A percentile compares a stretch with the other conserved stretches of the same genome.
Conservation (phyloP, 805 yeast species). For the Blastobotrys chiropterorum region DNA sequence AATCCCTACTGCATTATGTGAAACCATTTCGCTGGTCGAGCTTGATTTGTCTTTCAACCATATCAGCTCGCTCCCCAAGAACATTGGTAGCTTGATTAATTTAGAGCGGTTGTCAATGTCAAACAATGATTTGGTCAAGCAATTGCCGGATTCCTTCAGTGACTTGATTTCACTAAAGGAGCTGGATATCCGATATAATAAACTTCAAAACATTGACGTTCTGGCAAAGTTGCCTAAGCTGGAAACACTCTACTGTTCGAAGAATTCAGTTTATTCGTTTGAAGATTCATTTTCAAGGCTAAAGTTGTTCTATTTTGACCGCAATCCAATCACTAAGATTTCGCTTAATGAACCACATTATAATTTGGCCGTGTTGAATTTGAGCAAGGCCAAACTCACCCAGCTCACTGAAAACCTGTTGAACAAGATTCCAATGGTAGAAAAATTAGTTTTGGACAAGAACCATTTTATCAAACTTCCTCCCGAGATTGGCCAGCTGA, state of each 20-base stretch:
- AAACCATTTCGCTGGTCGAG: slow-evolving; percentile 51
- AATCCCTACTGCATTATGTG: slow-evolving; percentile 55
- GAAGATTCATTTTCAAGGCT: slow-evolving; percentile 56
- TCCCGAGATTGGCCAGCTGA: slow-evolving; percentile 52
- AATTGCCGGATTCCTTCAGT: slow-evolving; percentile 48
- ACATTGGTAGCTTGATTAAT: slow-evolving; percentile 51
- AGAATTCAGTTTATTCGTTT: slow-evolving; percentile 68
- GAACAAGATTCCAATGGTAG: slow-evolving; percentile 55
- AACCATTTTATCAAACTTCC: slow-evolving; percentile 80
- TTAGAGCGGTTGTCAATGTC: slow-evolving; percentile 67
- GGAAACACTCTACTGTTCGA: slow-evolving; percentile 67
- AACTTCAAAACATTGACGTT: slow-evolving; percentile 44
- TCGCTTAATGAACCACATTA: slow-evolving; percentile 47
- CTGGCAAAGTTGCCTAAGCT: slow-evolving; percentile 53
- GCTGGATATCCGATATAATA: slow-evolving; percentile 71
- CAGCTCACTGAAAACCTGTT: slow-evolving; percentile 62
- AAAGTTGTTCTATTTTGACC: slow-evolving; percentile 64
- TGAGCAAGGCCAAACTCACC: slow-evolving; percentile 78
- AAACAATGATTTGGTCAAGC: slow-evolving; percentile 56
- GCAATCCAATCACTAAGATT: slow-evolving; percentile 77
- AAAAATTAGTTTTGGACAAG: slow-evolving; percentile 67
- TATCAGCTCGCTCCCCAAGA: slow-evolving; percentile 52
- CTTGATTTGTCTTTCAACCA: slow-evolving; percentile 81
- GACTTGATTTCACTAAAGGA: slow-evolving; percentile 54
- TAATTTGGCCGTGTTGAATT: slow-evolving; percentile 62